Conservation (phyloP, 805 yeast species). For the Candida cerambycidarum region DNA sequence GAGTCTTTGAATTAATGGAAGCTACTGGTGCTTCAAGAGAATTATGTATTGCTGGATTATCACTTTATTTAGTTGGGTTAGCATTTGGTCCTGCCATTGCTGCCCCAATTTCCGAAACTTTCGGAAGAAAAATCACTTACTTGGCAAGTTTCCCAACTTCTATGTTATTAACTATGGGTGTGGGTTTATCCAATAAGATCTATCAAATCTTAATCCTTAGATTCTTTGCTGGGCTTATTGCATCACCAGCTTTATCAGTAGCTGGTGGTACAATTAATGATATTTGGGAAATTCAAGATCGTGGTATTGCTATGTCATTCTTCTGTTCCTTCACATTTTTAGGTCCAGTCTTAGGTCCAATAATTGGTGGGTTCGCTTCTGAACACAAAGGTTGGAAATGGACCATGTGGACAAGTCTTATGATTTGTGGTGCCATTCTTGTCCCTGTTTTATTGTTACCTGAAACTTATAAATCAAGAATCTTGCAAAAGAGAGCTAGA, state of each 20-base stretch:
- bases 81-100: constrained; percentile 69
- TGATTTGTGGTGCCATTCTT: constrained; percentile 62
- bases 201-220: constrained; percentile 63
- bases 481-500: constrained; percentile 59
- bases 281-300: constrained; percentile 56
- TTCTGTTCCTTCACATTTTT: constrained; percentile 77
- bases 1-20: constrained; percentile 53
- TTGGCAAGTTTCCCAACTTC: constrained; percentile 59
- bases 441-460: constrained; percentile 51
- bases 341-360: constrained; percentile 79
- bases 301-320: constrained; percentile 74
- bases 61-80: constrained; percentile 69
- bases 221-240: constrained; percentile 71
- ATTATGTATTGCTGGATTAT: constrained; percentile 64
- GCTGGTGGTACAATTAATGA: constrained; percentile 85
- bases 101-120: constrained; percentile 70
- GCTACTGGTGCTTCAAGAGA: constrained; percentile 57
- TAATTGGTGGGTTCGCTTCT: constrained; percentile 71
- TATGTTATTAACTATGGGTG: constrained; percentile 73
- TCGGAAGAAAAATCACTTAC: constrained; percentile 67
- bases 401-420: constrained; percentile 64
- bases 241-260: constrained; percentile 80
- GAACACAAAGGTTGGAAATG: constrained; percentile 67
- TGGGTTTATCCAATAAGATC: constrained; percentile 63
- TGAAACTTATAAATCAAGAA: constrained; percentile 77